Conservation (phyloP, 1,284 basidiomycete species). For the Xanthoconium separans region DNA sequence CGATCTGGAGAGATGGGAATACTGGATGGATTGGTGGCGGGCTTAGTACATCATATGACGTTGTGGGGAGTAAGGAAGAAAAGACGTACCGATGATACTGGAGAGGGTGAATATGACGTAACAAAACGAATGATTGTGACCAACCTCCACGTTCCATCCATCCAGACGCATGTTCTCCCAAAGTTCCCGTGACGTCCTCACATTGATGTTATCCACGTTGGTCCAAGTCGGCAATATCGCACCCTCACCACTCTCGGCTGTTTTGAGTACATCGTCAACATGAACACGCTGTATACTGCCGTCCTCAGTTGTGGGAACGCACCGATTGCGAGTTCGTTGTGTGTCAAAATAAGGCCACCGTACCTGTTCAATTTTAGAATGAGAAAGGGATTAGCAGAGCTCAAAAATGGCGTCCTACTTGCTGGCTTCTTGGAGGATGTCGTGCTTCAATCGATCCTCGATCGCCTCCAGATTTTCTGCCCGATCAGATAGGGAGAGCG, state of each 20-base stretch:
- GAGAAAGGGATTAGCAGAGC: background rate
- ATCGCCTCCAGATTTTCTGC: conserved; percentile 96
- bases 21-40: conserved; percentile 38
- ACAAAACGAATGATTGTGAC: conserved; percentile 1
- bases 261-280: conserved; percentile 30
- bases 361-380: conserved; percentile 48
- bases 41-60: conserved; percentile 7
- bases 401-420: conserved; percentile 45
- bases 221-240: conserved; percentile 95
- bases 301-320: background rate
- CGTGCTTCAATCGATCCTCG: conserved; percentile 86
- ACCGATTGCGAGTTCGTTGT: conserved; percentile 69
- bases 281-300: conserved; percentile 35
- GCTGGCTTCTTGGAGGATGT: conserved; percentile 88
- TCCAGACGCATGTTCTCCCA: conserved; percentile 78
- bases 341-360: conserved; percentile 90
- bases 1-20: conserved; percentile 93
- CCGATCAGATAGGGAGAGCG: conserved; percentile 84
- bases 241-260: conserved; percentile 70
- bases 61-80: background rate
- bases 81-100: conserved; percentile 62
- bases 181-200: conserved; percentile 87
- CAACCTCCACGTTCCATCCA: conserved; percentile 88
- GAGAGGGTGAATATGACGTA: conserved; percentile 5
- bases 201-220: conserved; percentile 80